A percentile compares a stretch with the other conserved stretches of the same genome.
Conservation (phyloP, 305 asterid genomes). For the Fraxinus sp. region DNA sequence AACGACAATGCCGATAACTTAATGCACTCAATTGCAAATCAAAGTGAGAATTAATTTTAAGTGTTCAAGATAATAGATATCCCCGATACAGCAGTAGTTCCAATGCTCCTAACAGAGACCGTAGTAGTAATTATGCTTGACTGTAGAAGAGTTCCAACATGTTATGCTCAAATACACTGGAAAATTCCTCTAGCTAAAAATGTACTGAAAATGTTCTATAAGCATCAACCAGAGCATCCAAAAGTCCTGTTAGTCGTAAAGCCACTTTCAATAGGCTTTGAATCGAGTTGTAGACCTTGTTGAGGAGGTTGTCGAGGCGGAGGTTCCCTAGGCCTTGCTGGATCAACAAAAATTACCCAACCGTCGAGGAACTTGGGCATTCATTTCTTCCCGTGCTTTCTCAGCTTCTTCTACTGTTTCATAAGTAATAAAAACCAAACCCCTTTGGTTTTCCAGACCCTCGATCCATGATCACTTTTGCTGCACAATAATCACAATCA, state of each 20-base stretch:
- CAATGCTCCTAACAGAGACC: neutral
- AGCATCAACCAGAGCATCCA: neutral
- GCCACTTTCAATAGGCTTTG: neutral
- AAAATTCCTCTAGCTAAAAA: neutral
- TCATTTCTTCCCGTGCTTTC: constrained; percentile 82
- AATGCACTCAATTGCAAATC: neutral
- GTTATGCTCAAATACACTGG: neutral
- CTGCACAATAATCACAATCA: constrained; percentile 36
- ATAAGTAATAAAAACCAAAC: constrained; percentile 65
- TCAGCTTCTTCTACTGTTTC: constrained; percentile 82
- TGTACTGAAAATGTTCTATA: neutral
- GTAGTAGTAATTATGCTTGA: neutral
- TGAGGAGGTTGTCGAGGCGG: constrained; percentile 45
- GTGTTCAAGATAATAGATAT: neutral
- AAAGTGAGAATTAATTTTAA: neutral
- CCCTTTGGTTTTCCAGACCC: constrained; percentile 84
- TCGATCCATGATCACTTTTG: constrained; percentile 70
- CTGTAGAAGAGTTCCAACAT: too few species aligned
- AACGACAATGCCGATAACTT: neutral
- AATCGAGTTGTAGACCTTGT: constrained; percentile 14
- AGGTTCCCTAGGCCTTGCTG: constrained; percentile 76
- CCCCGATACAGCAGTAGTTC: neutral
- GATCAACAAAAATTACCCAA: constrained; percentile 93
- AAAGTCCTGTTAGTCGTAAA: neutral
- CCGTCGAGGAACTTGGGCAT: constrained; percentile 83